These are phyloP conservation scores for Aspergillus sp. DNA, from an alignment of 2,329 filamentous ascomycete genomes.

Conservation along the genomic window DNA sequence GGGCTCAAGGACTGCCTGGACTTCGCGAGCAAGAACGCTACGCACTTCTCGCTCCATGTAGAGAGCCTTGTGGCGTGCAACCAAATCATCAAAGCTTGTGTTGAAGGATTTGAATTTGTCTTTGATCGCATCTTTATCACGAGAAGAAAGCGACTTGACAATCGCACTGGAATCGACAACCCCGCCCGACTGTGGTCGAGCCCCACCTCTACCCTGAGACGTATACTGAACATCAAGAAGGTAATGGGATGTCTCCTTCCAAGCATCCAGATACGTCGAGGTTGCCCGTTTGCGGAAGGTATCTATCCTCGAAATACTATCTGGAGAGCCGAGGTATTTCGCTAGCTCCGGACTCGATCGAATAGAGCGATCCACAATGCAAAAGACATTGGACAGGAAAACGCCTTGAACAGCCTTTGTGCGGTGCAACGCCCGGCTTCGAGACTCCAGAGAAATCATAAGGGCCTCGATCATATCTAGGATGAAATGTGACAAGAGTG, in stretches of 20 bases:
- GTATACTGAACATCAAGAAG: conserved; percentile 93
- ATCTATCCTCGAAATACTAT: conserved; percentile 68
- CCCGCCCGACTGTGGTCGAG: conserved; percentile 68
- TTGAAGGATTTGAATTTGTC: conserved; percentile 95
- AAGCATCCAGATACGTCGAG: conserved; percentile 77
- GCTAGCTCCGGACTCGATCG: conserved; percentile 71
- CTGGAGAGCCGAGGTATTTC: conserved; percentile 63
- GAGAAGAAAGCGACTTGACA: conserved; percentile 77
- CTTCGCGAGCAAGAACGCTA: conserved; percentile 74
- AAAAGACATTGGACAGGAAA: conserved; percentile 85
- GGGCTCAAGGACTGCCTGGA: conserved; percentile 89
- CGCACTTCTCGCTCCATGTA: conserved; percentile 91
- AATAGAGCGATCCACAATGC: conserved; percentile 81
- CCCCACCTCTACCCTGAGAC: conserved; percentile 57
- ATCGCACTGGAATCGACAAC: conserved; percentile 75
- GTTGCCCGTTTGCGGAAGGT: conserved; percentile 85
- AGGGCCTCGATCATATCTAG: conserved; percentile 83
- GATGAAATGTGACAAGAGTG: conserved; percentile 87
- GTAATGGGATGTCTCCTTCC: conserved; percentile 81
- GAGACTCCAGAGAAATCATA: conserved; percentile 71
- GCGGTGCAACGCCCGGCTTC: conserved; percentile 70
- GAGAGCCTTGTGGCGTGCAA: conserved; percentile 76
- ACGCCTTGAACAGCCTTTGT: conserved; percentile 78
- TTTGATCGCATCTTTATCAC: conserved; percentile 95
- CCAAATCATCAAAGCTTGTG: conserved; percentile 81